A percentile compares a stretch with the other conserved stretches of the same genome.
Evolutionary conservation across 1,284 basidiomycete genomes (phyloP).

Genomic region (Fistulinella cinereoalba): DNA sequence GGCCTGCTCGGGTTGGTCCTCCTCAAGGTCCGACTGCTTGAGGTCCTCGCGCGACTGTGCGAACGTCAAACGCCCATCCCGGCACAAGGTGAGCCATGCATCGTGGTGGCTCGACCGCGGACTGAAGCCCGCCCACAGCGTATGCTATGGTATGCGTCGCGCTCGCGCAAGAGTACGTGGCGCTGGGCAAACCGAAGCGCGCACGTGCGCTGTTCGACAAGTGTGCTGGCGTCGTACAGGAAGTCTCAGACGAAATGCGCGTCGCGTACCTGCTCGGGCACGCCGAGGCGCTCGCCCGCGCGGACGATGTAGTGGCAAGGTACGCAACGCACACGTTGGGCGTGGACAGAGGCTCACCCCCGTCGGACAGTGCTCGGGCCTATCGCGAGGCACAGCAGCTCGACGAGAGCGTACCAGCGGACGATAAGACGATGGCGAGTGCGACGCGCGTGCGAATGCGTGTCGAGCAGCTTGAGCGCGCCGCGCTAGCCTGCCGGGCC

Average conservation of each 20-base stretch:
- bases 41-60: slow-evolving; percentile 45
- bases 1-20: slow-evolving; percentile 55
- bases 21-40: slow-evolving; percentile 55
- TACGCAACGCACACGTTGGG: slow-evolving; percentile 33
- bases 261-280: slow-evolving; percentile 62
- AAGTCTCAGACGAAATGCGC: slow-evolving; percentile 48
- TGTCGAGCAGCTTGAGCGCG: slow-evolving; percentile 59
- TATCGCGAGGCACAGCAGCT: slow-evolving; percentile 59
- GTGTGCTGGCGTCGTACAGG: slow-evolving; percentile 46
- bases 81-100: slow-evolving; percentile 62
- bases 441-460: slow-evolving; percentile 57
- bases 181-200: slow-evolving; percentile 69
- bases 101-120: no score
- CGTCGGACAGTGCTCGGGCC: slow-evolving; percentile 42
- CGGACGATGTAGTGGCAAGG: slow-evolving; percentile 65
- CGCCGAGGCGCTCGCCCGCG: slow-evolving; percentile 61
- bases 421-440: slow-evolving; percentile 51
- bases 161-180: slow-evolving; percentile 74
- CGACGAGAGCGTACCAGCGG: slow-evolving; percentile 41
- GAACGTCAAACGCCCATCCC: slow-evolving; percentile 40
- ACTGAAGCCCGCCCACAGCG: slow-evolving; percentile 41
- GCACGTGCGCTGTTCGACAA: slow-evolving; percentile 64
- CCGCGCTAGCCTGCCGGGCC: slow-evolving; percentile 67
- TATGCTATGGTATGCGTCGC: slow-evolving; percentile 65
- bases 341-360: neutral